A percentile compares a stretch with the other conserved stretches of the same genome.
Conservation (phyloP, 352 stramenopile genomes). For the Aphanomyces euteiches region DNA sequence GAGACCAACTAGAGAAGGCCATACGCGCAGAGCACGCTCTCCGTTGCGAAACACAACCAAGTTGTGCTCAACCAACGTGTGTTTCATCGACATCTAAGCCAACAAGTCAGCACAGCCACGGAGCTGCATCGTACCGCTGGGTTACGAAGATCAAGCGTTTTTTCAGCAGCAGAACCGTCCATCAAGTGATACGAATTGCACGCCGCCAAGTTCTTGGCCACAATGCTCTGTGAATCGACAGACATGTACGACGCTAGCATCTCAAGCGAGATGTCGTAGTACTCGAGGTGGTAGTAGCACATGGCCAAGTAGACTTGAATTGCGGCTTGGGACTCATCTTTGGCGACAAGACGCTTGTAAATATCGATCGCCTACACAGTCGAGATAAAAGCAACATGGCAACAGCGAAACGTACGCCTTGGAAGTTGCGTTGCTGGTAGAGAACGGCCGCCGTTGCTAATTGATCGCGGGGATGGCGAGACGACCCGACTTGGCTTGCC, state of each 20-base stretch:
- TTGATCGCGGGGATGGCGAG: constrained; percentile 13
- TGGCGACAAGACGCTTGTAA: constrained; percentile 55
- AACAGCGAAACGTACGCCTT: constrained; percentile 27
- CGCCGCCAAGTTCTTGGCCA: constrained; percentile 69
- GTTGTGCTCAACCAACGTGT: constrained; percentile 54
- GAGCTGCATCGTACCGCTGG: too few relatives aligned
- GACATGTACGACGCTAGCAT: constrained; percentile 56
- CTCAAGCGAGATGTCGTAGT: constrained; percentile 66
- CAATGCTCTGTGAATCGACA: constrained; percentile 47
- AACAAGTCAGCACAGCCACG: neutral
- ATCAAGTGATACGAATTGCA: constrained; percentile 60
- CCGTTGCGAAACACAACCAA: constrained; percentile 45
- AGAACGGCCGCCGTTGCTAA: constrained; percentile 28
- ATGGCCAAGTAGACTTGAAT: constrained; percentile 70
- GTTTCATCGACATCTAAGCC: constrained; percentile 22
- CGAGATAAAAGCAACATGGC: neutral
- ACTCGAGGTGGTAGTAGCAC: constrained; percentile 70
- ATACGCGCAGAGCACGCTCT: constrained; percentile 22
- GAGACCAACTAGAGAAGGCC: constrained; percentile 40
- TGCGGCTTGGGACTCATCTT: constrained; percentile 36
- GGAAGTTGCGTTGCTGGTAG: constrained; percentile 46
- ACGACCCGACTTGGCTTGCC: neutral
- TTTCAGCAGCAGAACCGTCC: constrained; percentile 43
- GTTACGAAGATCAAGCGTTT: constrained; percentile 16
- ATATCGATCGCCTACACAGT: constrained; percentile 48